A percentile compares a stretch with the other conserved stretches of the same genome.
These are phyloP conservation scores for Phaffomyces opuntiae DNA, from an alignment of 805 yeast genomes.

Conservation along the genomic window DNA sequence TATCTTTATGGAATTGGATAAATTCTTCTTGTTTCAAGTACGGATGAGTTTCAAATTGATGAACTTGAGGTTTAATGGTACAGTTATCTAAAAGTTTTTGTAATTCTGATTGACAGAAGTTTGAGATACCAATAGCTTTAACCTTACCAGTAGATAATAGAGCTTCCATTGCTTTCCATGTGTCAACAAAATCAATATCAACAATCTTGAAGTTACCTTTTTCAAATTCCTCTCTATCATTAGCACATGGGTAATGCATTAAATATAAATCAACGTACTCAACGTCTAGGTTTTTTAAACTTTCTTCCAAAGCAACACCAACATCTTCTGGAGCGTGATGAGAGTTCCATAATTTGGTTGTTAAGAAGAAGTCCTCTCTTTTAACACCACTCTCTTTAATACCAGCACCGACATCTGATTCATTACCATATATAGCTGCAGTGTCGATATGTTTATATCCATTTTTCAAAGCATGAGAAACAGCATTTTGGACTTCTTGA, in stretches of 20 bases:
- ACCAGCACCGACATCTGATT: slow-evolving; percentile 51
- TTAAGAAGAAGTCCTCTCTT: slow-evolving; percentile 34
- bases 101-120: slow-evolving; percentile 45
- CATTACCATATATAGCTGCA: slow-evolving; percentile 57
- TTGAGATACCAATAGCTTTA: slow-evolving; percentile 55
- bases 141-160: slow-evolving; percentile 43
- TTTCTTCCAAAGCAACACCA: slow-evolving; percentile 32
- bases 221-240: slow-evolving; percentile 4
- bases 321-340: slow-evolving; percentile 2
- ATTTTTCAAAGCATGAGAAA: slow-evolving; percentile 43
- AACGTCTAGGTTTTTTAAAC: slow-evolving; percentile 35
- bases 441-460: slow-evolving; percentile 70
- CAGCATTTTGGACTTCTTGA: slow-evolving; percentile 35
- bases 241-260: slow-evolving; percentile 53
- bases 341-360: slow-evolving; percentile 2
- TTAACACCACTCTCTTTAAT: slow-evolving; percentile 33
- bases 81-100: slow-evolving; percentile 35
- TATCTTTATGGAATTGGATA: slow-evolving; percentile 40
- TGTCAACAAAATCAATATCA: slow-evolving; percentile 1
- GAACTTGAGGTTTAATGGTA: slow-evolving; percentile 46
- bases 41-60: slow-evolving; percentile 67
- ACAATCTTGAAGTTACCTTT: slow-evolving; percentile 13
- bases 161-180: slow-evolving; percentile 32
- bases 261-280: slow-evolving; percentile 52
- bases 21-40: slow-evolving; percentile 60